A percentile compares a stretch with the other conserved stretches of the same genome.
Conservation (phyloP, 1,284 basidiomycete genomes). For the Trametes sp. region DNA sequence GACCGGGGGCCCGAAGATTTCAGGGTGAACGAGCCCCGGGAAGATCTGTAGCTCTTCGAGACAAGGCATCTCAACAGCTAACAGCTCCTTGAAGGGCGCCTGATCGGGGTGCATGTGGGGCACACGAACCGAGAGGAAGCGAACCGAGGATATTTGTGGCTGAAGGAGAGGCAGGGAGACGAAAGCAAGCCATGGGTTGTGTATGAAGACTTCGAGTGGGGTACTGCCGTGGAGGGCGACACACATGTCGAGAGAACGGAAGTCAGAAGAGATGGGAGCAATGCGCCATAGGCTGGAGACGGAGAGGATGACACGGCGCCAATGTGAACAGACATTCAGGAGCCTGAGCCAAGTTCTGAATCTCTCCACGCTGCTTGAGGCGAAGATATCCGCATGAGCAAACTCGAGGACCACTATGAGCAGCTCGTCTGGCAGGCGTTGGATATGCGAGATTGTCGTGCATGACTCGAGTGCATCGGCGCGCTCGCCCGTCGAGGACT, state of each 20-base stretch:
- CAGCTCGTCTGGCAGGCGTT: neutral
- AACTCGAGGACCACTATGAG: neutral
- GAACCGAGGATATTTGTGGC: neutral
- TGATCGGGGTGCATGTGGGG: neutral
- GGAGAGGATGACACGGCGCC: neutral
- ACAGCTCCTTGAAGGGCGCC: neutral
- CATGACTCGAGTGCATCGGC: neutral
- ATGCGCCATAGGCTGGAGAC: neutral
- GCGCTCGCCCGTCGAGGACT: neutral
- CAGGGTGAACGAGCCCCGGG: neutral
- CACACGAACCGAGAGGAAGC: neutral
- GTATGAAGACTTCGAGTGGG: neutral
- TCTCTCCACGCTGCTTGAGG: too few relatives aligned
- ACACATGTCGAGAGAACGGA: neutral
- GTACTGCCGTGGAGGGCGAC: neutral
- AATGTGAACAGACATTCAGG: neutral
- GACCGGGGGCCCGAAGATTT: too few relatives aligned
- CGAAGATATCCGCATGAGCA: neutral
- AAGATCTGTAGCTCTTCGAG: neutral
- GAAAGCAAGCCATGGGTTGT: neutral
- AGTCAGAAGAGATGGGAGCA: neutral
- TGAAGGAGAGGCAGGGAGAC: neutral
- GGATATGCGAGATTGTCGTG: neutral
- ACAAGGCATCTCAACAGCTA: neutral
- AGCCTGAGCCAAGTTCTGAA: neutral